phyloP scores from a whole-genome alignment of 2,329 filamentous ascomycete genomes.

The Tricladium varicosporioides region DNA sequence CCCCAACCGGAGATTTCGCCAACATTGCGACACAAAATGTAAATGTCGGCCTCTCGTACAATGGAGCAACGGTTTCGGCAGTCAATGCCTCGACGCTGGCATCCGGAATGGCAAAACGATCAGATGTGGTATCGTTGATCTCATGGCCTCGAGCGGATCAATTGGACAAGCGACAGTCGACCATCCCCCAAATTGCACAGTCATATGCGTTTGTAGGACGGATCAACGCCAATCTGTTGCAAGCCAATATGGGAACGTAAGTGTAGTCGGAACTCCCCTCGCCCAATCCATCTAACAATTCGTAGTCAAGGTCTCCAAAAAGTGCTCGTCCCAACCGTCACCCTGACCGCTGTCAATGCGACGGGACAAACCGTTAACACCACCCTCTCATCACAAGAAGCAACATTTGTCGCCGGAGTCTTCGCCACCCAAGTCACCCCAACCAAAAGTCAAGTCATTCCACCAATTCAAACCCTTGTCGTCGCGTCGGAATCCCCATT shows the following conservation, averaged over 20 bases:
- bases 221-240: slow-evolving; percentile 58
- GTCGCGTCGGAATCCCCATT: slow-evolving; percentile 50
- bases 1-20: slow-evolving; percentile 51
- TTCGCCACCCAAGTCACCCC: slow-evolving; percentile 50
- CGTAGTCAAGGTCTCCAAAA: slow-evolving; percentile 46
- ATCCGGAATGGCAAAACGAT: slow-evolving; percentile 11
- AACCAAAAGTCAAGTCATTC: slow-evolving; percentile 29
- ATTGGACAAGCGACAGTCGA: slow-evolving; percentile 21
- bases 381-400: slow-evolving; percentile 67
- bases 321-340: slow-evolving; percentile 66
- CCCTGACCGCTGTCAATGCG: slow-evolving; percentile 56
- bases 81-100: slow-evolving; percentile 34
- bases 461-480: slow-evolving; percentile 33
- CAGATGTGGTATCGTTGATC: slow-evolving; percentile 25
- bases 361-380: slow-evolving; percentile 55
- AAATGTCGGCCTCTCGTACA: slow-evolving; percentile 53
- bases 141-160: slow-evolving; percentile 24
- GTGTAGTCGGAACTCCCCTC: slow-evolving; percentile 30
- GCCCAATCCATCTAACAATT: slow-evolving; percentile 40
- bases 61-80: slow-evolving; percentile 50
- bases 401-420: slow-evolving; percentile 68
- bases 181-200: slow-evolving; percentile 49
- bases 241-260: slow-evolving; percentile 58
- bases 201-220: slow-evolving; percentile 67
- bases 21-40: slow-evolving; percentile 52